phyloP scores from a whole-genome alignment of 2,329 filamentous ascomycete genomes.

The Pyricularia sp. region DNA sequence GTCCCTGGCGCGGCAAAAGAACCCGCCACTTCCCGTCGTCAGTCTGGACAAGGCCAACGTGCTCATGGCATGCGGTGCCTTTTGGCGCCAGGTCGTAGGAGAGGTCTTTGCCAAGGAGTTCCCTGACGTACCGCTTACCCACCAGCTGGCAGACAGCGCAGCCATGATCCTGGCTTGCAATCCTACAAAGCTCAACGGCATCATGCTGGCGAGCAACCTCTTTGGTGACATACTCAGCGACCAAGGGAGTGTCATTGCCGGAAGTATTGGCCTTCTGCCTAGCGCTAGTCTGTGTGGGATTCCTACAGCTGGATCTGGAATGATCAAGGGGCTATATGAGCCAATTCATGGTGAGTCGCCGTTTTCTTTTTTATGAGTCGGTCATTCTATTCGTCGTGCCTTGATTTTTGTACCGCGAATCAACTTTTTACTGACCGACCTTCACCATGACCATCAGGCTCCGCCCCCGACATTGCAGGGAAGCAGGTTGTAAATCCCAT shows the following conservation, averaged over 20 bases:
- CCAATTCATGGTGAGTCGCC: constrained; percentile 54
- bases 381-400: no score
- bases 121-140: constrained; percentile 28
- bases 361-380: no score
- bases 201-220: constrained; percentile 37
- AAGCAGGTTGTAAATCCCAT: constrained; percentile 65
- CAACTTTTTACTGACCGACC: neutral
- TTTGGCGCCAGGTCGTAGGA: constrained; percentile 35
- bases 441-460: constrained; percentile 16
- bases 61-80: constrained; percentile 32
- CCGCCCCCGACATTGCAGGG: constrained; percentile 64
- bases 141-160: constrained; percentile 38
- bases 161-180: constrained; percentile 38
- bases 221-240: constrained; percentile 39
- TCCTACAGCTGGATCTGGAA: constrained; percentile 21
- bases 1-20: constrained; percentile 28
- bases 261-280: constrained; percentile 33
- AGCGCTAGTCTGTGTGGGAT: constrained; percentile 34
- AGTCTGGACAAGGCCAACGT: constrained; percentile 44
- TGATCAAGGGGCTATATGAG: constrained; percentile 63
- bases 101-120: constrained; percentile 31
- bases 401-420: no score
- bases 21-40: constrained; percentile 29
- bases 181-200: constrained; percentile 35
- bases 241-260: constrained; percentile 33